A percentile compares a stretch with the other conserved stretches of the same genome.
phyloP scores from a whole-genome alignment of 176 grass and related monocot species.

The Cenchrus americanus region DNA sequence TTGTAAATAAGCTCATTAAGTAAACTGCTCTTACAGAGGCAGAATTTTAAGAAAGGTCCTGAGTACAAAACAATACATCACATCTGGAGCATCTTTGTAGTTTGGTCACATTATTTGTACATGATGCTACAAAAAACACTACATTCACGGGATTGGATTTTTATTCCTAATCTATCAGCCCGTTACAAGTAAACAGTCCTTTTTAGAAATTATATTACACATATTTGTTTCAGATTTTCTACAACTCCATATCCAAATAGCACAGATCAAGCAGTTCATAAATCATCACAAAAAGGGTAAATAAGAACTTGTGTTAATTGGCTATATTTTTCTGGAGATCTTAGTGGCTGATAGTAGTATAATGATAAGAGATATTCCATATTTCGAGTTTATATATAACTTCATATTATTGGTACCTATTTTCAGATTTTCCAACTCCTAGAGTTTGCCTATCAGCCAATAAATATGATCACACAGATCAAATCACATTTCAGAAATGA shows the following conservation, averaged over 20 bases:
- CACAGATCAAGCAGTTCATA: neutral
- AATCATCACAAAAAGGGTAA: neutral
- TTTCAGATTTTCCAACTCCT: neutral
- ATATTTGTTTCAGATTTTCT: neutral
- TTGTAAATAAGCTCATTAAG: neutral
- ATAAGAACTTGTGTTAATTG: neutral
- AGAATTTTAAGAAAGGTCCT: neutral
- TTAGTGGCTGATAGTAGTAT: neutral
- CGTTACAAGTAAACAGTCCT: neutral
- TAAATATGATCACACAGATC: neutral
- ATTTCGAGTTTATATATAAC: neutral
- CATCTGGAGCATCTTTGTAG: neutral
- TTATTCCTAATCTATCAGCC: neutral
- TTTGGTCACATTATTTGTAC: conserved; percentile 5
- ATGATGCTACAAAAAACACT: neutral
- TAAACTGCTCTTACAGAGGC: neutral
- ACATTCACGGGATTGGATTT: neutral
- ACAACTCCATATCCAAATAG: neutral
- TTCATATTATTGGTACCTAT: neutral
- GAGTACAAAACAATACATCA: conserved; percentile 5
- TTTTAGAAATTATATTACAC: neutral
- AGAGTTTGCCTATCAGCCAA: neutral
- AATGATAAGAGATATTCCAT: neutral
- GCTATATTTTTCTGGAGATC: neutral
- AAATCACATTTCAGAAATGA: conserved; percentile 11